Base-by-base conservation (phyloP, 2,329 filamentous ascomycete species). In the Orbilia ellipsospora region DNA sequence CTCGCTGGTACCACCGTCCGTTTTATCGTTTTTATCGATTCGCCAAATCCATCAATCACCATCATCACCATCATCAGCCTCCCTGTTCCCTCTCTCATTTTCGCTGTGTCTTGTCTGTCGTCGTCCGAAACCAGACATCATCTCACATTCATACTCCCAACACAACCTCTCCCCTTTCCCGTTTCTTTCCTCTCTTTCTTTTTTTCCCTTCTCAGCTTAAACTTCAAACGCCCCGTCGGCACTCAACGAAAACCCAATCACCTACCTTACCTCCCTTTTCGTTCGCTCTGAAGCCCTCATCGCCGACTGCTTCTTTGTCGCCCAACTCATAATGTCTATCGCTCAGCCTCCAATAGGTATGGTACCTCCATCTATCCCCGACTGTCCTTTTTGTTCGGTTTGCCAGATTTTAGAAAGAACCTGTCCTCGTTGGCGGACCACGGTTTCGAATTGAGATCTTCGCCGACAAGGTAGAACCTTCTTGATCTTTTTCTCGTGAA, bases 271-370 rank as follows among this genome's bases (percentile, higher is more conserved):
- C 63, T 31, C 44, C 54, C 44, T 28, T 40, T 18, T 40, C 54
- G 16, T 31, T 18, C 54, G 28, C 31, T 23, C 16, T 18, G 4
- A 18, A 52, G 4, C 12, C 36, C 15, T 18, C 36, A 45, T 26
- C 62, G 50, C 62, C 69, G 60, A 28, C 60, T 20, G 23, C 42
- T 8, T 44, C 36, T n/a, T 52, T 51, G 56, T 23, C 48, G 20
- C n/a, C 16, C 44, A 51, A 52, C 44, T 28, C 55, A 60, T 23
- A 40, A 75, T 75, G 72, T 75, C 72, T 65, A 36, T 75, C 59
- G 72, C 59, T 64, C 72, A 75, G 52, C 64, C 72, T 54, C 72
- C 54, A 75, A 75, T 75, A 75, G 72, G 72, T 75, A 59, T 36
- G 65, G 28, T 52, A 16, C 50, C 45, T 50, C 48, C 10, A 23